Base-by-base conservation (phyloP, 495 filamentous ascomycete genomes). In the Aspergillus campestris region DNA sequence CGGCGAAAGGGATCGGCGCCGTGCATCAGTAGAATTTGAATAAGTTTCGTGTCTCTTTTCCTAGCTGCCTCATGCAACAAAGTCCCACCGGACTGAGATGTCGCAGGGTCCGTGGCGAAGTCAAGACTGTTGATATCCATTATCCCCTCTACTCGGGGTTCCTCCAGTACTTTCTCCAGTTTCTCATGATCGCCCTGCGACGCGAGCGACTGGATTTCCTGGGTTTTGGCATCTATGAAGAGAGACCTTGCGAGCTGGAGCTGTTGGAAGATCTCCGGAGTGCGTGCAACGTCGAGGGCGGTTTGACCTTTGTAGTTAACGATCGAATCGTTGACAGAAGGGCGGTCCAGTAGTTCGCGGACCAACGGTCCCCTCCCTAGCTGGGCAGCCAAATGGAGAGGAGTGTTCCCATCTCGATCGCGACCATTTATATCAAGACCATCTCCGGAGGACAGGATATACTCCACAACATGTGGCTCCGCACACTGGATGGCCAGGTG, bases 401-500 rank as follows among this genome's bases (percentile, higher is more conserved):
- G 85, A 0, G 89, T 95, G 56, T 96, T 97, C 24, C 92, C 92
- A 56, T 95, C 89, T 40, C 83, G 81, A 53, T 98, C 92, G 27
- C 85, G 83, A 27, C 83, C 81, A 67, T 97, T 98, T 56, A 97
- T 71, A 58, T 97, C 87, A 40, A 94, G 66, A 8, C 62, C 61
- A 12, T 68, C 61, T n/a, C 67, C 69, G 38, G 81, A 76, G 5
- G 89, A 89, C 15, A 98, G 66, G 7, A 97, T 83, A 52, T 87
- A 95, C 64, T 98, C 94, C n/a, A 98, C 82, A 9, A 98, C 89
- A n/a, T 86, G 82, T 24, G 84, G 77, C 56, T 97, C 90, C 12
- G 94, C 94, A 56, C 92, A 98, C 61, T 97, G 92, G n/a, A 96
- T 86, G 24, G 92, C 90, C 41, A 98, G 71, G 62, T 97, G 94